A percentile compares a stretch with the other conserved stretches of the same genome.
phyloP scores from a whole-genome alignment of 1,284 basidiomycete genomes.

The Porogramme epimiltina region DNA sequence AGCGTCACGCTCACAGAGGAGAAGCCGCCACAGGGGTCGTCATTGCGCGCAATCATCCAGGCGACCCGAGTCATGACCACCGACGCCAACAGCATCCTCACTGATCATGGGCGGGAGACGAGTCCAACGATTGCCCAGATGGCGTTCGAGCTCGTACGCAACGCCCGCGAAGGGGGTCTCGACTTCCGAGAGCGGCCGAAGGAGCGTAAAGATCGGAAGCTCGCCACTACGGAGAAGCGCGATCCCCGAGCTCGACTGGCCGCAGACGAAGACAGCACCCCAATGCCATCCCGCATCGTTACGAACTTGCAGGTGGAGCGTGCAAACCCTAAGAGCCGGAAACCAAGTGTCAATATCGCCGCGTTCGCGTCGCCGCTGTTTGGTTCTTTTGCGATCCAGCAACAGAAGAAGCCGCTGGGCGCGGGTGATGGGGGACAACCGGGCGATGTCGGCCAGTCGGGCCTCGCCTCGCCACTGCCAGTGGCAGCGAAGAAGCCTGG shows the following conservation, averaged over 20 bases:
- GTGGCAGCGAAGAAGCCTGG: conserved; percentile 29
- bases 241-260: conserved; percentile 2
- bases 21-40: conserved; percentile 54
- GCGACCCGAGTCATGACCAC: conserved; percentile 88
- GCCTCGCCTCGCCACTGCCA: conserved; percentile 4
- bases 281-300: conserved; percentile 14
- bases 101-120: conserved; percentile 65
- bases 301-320: conserved; percentile 34
- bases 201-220: conserved; percentile 44
- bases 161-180: conserved; percentile 70
- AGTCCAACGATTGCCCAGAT: conserved; percentile 62
- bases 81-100: conserved; percentile 75
- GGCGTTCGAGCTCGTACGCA: conserved; percentile 73
- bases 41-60: conserved; percentile 76
- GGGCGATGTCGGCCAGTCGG: conserved; percentile 11
- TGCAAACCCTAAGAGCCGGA: conserved; percentile 35
- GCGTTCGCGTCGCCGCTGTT: conserved; percentile 55
- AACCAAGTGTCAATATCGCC: conserved; percentile 36
- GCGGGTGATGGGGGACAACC: conserved; percentile 31
- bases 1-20: conserved; percentile 27
- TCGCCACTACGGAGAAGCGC: conserved; percentile 10
- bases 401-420: conserved; percentile 42
- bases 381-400: conserved; percentile 56
- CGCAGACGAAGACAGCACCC: conserved; percentile 15
- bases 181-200: conserved; percentile 53